Evolutionary conservation across 345 rosid genomes (phyloP), one percentile per base, ranked within the genome.

Genomic region (Eucalyptus erythrocorys): DNA sequence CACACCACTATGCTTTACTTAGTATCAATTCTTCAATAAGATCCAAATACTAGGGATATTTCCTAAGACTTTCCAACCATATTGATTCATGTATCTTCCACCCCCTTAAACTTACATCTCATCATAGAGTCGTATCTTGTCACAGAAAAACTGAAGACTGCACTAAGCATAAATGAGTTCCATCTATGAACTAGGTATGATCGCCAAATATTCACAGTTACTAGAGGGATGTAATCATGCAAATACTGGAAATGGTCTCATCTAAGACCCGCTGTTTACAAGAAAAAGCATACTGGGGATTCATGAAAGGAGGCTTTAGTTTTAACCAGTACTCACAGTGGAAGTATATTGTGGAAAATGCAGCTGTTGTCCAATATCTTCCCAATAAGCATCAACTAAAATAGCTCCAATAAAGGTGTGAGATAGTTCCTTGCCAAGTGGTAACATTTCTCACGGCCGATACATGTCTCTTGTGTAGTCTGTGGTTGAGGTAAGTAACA

Each of bases 311-410:
- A 6, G 84, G 47, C 21, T 76, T 76, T 76, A 30, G 16, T 76
- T 76, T 34, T 10, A 37, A 40, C 10, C 0, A 21, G 82, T 6
- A 19, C 47, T 76, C 87, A 92, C 92, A 66, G 89, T 87, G 86
- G 84, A 92, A 90, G 85, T 93, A 91, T 57, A 91, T 91, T 3
- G 93, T 91, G 87, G 94, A 91, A 91, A 91, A 90, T 66, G 85
- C 85, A 84, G 92, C 94, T n/a, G 91, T 90, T 32, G 95, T 91
- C 93, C 93, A 89, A 87, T 92, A 91, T 90, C 94, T 87, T 82
- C 94, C 95, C 92, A 91, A 37, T 87, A 92, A 13, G 94, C 91
- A 90, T 92, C 89, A n/a, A 93, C 93, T 30, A 91, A 61, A 26
- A 91, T 79, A 15, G 95, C 95, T 79, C 95, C 94, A 68, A 92